phyloP scores from a whole-genome alignment of 495 filamentous ascomycete species.

The Tetracladium setigerum region DNA sequence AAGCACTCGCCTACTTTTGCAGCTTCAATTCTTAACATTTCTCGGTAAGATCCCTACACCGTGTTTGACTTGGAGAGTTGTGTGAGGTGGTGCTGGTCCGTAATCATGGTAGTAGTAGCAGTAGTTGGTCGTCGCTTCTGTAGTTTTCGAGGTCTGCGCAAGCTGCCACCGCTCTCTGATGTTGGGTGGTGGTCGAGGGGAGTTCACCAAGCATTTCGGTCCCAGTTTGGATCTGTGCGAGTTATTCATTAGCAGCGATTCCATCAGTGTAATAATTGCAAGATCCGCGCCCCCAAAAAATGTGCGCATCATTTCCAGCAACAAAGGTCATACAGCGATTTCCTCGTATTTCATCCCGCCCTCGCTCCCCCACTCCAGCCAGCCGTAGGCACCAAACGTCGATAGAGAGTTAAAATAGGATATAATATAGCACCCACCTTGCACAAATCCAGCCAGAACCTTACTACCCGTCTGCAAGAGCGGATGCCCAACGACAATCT shows the following conservation, averaged over 20 bases:
- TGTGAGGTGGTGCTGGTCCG: slow-evolving; percentile 15
- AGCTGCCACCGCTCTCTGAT: slow-evolving; percentile 10
- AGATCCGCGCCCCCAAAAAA: no score
- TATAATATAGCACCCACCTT: slow-evolving; percentile 53
- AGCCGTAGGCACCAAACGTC: no score
- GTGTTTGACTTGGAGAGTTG: slow-evolving; percentile 15
- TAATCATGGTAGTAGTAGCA: slow-evolving; percentile 14
- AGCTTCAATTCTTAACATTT: no score
- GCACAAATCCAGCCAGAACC: slow-evolving; percentile 90
- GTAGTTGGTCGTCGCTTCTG: slow-evolving; percentile 36
- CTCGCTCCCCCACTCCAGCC: not conserved
- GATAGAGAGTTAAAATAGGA: not conserved
- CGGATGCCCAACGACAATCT: slow-evolving; percentile 96
- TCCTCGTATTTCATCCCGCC: not conserved
- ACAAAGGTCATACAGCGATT: no score
- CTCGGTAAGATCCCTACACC: slow-evolving; percentile 5
- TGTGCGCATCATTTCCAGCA: no score
- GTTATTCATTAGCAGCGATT: slow-evolving; percentile 14
- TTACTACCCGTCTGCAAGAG: slow-evolving; percentile 96
- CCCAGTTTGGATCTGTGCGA: slow-evolving; percentile 63
- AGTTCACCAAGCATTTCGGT: slow-evolving; percentile 64
- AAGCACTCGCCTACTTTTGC: not conserved
- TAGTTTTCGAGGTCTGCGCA: slow-evolving; percentile 36
- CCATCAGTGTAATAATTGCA: no score
- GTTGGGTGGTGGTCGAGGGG: slow-evolving; percentile 4